Evolutionary conservation across 163 green algal species (phyloP).

Genomic region (Chlamydomonas reinhardtii): DNA sequence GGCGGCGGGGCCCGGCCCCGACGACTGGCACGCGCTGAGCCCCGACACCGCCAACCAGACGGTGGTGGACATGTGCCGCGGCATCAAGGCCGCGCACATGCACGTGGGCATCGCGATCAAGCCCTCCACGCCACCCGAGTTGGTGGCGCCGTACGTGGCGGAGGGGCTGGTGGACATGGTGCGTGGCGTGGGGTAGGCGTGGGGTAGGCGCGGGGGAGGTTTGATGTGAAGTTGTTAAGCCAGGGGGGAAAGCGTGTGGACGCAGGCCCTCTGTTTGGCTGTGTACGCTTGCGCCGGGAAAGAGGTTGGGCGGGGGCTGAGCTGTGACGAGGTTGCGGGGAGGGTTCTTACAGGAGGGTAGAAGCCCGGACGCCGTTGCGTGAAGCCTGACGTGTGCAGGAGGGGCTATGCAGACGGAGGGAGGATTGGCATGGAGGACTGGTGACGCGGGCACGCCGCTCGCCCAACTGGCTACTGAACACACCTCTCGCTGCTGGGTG

Average conservation of each 20-base stretch:
- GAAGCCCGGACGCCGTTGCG: too few relatives aligned
- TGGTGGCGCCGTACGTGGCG: constrained; percentile 74
- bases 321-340: too few relatives aligned
- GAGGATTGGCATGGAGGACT: too few relatives aligned
- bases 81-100: constrained; percentile 51
- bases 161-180: constrained; percentile 77
- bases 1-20: neutral
- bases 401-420: too few relatives aligned
- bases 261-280: too few relatives aligned
- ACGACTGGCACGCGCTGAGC: constrained; percentile 31
- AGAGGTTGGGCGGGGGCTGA: too few relatives aligned
- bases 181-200: neutral
- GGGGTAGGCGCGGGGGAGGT: neutral
- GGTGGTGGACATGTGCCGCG: constrained; percentile 38
- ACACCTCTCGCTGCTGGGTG: neutral
- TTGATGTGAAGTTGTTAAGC: too few relatives aligned
- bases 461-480: neutral
- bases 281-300: too few relatives aligned
- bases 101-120: constrained; percentile 83
- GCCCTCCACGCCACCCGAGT: constrained; percentile 78
- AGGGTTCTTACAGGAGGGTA: too few relatives aligned
- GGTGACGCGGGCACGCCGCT: too few relatives aligned
- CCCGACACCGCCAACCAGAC: constrained; percentile 10
- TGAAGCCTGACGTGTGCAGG: too few relatives aligned
- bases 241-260: too few relatives aligned